These are phyloP conservation scores for Huiozyma sinensis DNA, from an alignment of 805 yeast species.

Conservation along the genomic window DNA sequence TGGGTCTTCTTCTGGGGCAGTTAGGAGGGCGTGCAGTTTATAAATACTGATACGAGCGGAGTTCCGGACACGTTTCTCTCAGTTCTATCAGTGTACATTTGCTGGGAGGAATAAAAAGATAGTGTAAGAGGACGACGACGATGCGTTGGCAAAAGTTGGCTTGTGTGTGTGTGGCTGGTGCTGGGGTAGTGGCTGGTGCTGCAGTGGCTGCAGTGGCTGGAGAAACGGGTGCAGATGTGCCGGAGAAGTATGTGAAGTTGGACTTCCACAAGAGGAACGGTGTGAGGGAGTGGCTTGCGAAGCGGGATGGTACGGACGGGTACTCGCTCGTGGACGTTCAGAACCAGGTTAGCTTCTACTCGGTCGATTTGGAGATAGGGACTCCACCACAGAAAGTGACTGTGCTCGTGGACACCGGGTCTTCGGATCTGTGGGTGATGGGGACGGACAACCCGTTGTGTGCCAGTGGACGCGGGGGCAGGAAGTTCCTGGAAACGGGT, in stretches of 20 bases:
- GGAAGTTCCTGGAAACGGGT: background rate
- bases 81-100: no score
- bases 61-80: no score
- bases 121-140: no score
- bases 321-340: constrained; percentile 13
- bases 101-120: no score
- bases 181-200: background rate
- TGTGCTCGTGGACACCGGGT: constrained; percentile 62
- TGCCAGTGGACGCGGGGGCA: background rate
- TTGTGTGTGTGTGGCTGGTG: background rate
- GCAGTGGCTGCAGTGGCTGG: background rate
- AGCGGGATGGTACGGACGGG: constrained; percentile 5
- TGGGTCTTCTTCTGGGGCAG: no score
- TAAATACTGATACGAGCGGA: no score
- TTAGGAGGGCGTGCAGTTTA: no score
- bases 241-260: constrained; percentile 7
- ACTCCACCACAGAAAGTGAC: constrained; percentile 44
- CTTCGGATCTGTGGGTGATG: constrained; percentile 56
- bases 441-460: constrained; percentile 32
- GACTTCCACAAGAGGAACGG: constrained; percentile 17
- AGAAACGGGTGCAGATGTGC: background rate
- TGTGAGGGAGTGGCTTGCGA: constrained; percentile 1
- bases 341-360: constrained; percentile 35
- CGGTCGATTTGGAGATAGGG: constrained; percentile 41
- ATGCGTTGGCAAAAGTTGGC: no score